Percentiles rank a stretch among this genome's conserved stretches.
Evolutionary conservation across 176 grass and related monocot genomes (phyloP).

Genomic region (Ampelocalamus luodianensis): DNA sequence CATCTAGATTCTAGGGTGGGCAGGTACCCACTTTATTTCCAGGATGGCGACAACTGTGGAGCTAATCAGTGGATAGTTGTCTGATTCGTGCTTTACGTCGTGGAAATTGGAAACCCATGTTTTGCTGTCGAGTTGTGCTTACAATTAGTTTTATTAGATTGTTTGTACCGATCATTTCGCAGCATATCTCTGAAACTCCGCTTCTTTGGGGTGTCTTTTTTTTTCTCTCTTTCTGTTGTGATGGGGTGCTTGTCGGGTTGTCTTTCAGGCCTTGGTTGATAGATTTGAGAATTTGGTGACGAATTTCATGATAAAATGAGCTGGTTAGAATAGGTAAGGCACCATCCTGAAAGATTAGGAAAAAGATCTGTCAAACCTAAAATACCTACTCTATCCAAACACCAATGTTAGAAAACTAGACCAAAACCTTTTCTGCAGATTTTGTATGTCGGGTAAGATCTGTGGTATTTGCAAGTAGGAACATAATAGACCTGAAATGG

Average conservation of each 20-base stretch:
- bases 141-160: constrained; percentile 29
- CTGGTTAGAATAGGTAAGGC: background rate
- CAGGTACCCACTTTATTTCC: constrained; percentile 36
- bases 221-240: constrained; percentile 23
- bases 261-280: constrained; percentile 13
- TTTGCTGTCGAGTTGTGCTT: constrained; percentile 56
- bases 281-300: background rate
- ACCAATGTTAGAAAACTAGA: background rate
- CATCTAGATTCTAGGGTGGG: constrained; percentile 34
- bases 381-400: background rate
- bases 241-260: constrained; percentile 27
- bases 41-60: constrained; percentile 46
- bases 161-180: constrained; percentile 39
- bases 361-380: constrained; percentile 3
- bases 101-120: constrained; percentile 44
- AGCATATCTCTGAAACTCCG: constrained; percentile 48
- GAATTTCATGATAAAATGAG: background rate
- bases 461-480: background rate
- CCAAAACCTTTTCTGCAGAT: background rate
- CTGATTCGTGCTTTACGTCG: constrained; percentile 42
- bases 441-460: background rate
- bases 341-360: background rate
- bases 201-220: background rate
- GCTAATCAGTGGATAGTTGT: constrained; percentile 57
- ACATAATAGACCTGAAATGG: constrained; percentile 13